Base-by-base conservation (phyloP, 2,329 filamentous ascomycete genomes). In the Thyridium curvatum region DNA sequence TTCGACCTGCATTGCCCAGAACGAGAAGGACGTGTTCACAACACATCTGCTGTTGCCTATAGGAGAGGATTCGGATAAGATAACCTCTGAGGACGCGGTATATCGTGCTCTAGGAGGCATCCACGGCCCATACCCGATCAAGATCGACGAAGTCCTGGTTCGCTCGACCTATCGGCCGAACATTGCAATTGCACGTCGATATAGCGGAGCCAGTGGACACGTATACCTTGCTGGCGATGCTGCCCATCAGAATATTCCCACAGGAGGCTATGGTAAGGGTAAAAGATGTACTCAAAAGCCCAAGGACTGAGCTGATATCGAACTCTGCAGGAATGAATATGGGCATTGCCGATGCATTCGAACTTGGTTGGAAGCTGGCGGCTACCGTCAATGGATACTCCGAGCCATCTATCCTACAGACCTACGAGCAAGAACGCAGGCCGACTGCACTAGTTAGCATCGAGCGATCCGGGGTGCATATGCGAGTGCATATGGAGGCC, bases 281-380 rank as follows among this genome's bases (percentile, higher is more conserved):
- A n/a, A n/a, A n/a, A n/a, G n/a, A n/a, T n/a, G n/a, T n/a, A n/a
- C n/a, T n/a, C n/a, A n/a, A n/a, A n/a, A n/a, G n/a, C n/a, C n/a
- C n/a, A n/a, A n/a, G n/a, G n/a, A n/a, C n/a, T n/a, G n/a, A n/a
- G n/a, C n/a, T n/a, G n/a, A n/a, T n/a, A n/a, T n/a, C n/a, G n/a
- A n/a, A n/a, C n/a, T n/a, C n/a, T n/a, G n/a, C n/a, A n/a, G 70
- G 71, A 3, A 64, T 74, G 60, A 74, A 74, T 41, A 68, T 68
- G 0, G 69, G 70, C 1, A 60, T 74, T 15, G 66, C 65, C 35
- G 70, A 74, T 45, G 63, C 68, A 2, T 61, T 70, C 28, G 72
- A 73, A 29, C 51, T 74, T 4, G 63, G 63, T n/a, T 74, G 70
- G 68, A 74, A 73, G 43, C 53, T 74, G 3, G 60, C 64, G 1